Evolutionary conservation across 2,329 filamentous ascomycete genomes (phyloP).

Genomic region (Colletotrichum cuscutae): DNA sequence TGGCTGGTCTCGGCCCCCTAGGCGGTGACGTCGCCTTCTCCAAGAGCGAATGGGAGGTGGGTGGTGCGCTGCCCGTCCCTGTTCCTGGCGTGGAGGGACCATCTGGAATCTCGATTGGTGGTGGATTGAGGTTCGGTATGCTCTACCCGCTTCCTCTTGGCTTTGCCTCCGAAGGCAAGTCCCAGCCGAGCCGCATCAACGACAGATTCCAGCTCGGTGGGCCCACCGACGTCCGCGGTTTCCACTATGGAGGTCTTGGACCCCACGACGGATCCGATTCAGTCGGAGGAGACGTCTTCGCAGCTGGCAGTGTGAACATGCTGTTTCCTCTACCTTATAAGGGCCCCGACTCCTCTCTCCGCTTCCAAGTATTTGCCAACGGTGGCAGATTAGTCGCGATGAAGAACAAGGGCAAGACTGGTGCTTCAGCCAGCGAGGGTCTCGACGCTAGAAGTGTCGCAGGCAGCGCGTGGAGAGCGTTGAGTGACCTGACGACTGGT

Average conservation of each 20-base stretch:
- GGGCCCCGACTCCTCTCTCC: slow-evolving; percentile 84
- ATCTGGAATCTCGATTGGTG: slow-evolving; percentile 85
- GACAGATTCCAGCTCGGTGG: slow-evolving; percentile 96
- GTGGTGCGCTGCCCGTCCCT: slow-evolving; percentile 78
- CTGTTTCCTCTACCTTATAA: slow-evolving; percentile 86
- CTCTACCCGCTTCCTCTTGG: slow-evolving; percentile 83
- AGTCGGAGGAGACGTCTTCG: slow-evolving; percentile 91
- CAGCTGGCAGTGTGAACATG: slow-evolving; percentile 87
- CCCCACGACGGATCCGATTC: slow-evolving; percentile 88
- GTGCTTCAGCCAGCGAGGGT: slow-evolving; percentile 45
- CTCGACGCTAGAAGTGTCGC: slow-evolving; percentile 58
- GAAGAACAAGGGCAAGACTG: slow-evolving; percentile 64
- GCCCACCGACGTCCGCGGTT: slow-evolving; percentile 93
- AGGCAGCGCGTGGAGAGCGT: slow-evolving; percentile 66
- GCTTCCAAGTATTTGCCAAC: slow-evolving; percentile 92
- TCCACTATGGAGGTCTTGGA: slow-evolving; percentile 88
- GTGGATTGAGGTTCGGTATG: slow-evolving; percentile 82
- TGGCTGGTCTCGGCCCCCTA: slow-evolving; percentile 86
- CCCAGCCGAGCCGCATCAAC: slow-evolving; percentile 82
- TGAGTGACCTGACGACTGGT: slow-evolving; percentile 77
- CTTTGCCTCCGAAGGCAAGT: slow-evolving; percentile 58
- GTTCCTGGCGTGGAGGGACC: slow-evolving; percentile 75
- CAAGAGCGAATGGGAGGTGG: slow-evolving; percentile 88
- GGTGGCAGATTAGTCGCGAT: slow-evolving; percentile 86
- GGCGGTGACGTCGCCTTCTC: slow-evolving; percentile 93